A percentile compares a stretch with the other conserved stretches of the same genome.
These are phyloP conservation scores for Colletotrichum sp. DNA, from an alignment of 2,329 filamentous ascomycete species.

Conservation along the genomic window DNA sequence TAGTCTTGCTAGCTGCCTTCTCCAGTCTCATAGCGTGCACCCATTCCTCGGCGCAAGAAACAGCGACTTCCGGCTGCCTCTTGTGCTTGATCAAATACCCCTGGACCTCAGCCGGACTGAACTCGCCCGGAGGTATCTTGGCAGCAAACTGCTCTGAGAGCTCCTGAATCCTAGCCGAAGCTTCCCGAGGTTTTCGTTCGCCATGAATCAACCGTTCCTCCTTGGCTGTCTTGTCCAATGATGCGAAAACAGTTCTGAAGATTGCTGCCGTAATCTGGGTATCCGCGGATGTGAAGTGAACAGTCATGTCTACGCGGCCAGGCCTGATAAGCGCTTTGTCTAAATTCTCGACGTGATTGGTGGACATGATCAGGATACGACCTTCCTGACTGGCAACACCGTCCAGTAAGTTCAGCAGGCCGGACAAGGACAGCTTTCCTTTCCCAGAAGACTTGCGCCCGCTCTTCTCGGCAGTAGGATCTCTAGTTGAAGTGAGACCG, in stretches of 20 bases:
- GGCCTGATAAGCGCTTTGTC: conserved; percentile 77
- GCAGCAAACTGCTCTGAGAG: not conserved
- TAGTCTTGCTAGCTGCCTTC: not conserved
- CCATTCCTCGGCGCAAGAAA: not conserved
- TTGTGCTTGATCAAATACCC: not conserved
- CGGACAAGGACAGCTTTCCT: conserved; percentile 63
- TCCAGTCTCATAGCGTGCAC: not conserved
- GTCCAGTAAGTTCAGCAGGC: conserved; percentile 82
- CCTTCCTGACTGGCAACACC: conserved; percentile 81
- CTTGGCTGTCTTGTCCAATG: not conserved
- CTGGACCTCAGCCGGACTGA: not conserved
- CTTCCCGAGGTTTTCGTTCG: not conserved
- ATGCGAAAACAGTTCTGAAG: not conserved
- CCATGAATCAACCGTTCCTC: not conserved
- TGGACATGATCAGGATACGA: conserved; percentile 81
- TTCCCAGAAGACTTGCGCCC: not conserved
- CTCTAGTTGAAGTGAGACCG: not conserved
- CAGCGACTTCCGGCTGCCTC: not conserved
- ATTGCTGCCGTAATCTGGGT: not conserved
- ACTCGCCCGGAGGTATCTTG: not conserved
- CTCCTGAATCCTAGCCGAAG: accelerated
- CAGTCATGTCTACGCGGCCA: conserved; percentile 69
- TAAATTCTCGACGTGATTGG: conserved; percentile 74
- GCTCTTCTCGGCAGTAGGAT: not conserved
- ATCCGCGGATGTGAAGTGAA: not conserved